A percentile compares a stretch with the other conserved stretches of the same genome.
Evolutionary conservation across 768 basidiomycete genomes (phyloP).

Genomic region (Phaeotremella skinneri): DNA sequence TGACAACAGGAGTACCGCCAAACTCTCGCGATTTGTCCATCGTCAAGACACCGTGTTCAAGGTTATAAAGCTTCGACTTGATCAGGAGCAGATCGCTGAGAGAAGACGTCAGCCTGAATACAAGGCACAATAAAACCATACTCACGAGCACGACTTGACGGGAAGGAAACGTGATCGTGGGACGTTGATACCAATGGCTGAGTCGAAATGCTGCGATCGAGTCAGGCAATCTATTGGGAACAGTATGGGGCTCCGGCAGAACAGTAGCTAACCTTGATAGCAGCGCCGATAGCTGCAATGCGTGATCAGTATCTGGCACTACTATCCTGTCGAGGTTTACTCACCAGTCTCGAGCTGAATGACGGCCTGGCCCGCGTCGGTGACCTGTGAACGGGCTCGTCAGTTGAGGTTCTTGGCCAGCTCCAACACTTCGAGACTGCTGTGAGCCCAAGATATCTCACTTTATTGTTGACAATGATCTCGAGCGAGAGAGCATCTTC

Average conservation of each 20-base stretch:
- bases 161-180: conserved; percentile 92
- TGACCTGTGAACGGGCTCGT: conserved; percentile 70
- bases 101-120: conserved; percentile 22
- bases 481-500: conserved; percentile 81
- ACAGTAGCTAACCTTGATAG: conserved; percentile 61
- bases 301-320: neutral
- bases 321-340: neutral
- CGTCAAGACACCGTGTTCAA: conserved; percentile 80
- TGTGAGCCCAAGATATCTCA: conserved; percentile 10
- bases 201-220: conserved; percentile 54
- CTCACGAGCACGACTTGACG: conserved; percentile 67
- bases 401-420: no score
- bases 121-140: conserved; percentile 52
- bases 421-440: neutral
- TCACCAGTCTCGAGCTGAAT: conserved; percentile 74
- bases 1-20: conserved; percentile 77
- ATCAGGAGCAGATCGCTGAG: conserved; percentile 64
- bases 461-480: conserved; percentile 77
- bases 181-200: conserved; percentile 90
- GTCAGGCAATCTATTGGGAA: conserved; percentile 8
- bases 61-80: conserved; percentile 88
- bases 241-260: no score
- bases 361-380: conserved; percentile 79
- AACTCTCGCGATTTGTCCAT: conserved; percentile 57
- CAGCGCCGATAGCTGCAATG: conserved; percentile 73